Evolutionary conservation across 768 basidiomycete species (phyloP).

Genomic region (Exsudoporus frostii): DNA sequence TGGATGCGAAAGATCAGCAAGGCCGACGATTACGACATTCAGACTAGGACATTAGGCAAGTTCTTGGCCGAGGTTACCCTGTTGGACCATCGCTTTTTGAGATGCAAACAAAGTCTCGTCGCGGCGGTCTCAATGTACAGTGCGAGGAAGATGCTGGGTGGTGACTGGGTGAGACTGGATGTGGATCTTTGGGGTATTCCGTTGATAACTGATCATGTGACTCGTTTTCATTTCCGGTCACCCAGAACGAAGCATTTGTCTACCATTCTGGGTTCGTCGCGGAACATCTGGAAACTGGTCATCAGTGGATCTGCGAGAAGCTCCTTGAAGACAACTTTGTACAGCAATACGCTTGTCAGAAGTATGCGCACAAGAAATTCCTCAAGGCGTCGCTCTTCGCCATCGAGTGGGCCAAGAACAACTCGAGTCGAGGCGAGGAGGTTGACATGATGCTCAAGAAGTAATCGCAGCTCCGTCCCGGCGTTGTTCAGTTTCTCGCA

Average conservation of each 20-base stretch:
- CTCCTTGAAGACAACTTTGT: slow-evolving; percentile 76
- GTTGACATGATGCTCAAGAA: slow-evolving; percentile 31
- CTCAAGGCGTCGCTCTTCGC: slow-evolving; percentile 84
- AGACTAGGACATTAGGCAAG: slow-evolving; percentile 95
- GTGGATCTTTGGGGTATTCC: slow-evolving; percentile 10
- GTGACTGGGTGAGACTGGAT: slow-evolving; percentile 81
- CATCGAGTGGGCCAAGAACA: slow-evolving; percentile 65
- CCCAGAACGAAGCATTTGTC: slow-evolving; percentile 84
- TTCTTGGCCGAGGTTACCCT: slow-evolving; percentile 96
- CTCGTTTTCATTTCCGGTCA: slow-evolving; percentile 23
- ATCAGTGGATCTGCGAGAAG: slow-evolving; percentile 78
- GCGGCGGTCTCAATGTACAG: slow-evolving; percentile 98
- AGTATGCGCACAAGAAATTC: slow-evolving; percentile 98
- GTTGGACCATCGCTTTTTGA: slow-evolving; percentile 87
- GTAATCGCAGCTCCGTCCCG: slow-evolving; percentile 16
- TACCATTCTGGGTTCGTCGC: slow-evolving; percentile 92
- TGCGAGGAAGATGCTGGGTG: slow-evolving; percentile 88
- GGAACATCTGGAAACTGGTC: slow-evolving; percentile 79
- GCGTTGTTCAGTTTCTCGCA: slow-evolving; percentile 20
- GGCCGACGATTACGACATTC: slow-evolving; percentile 97
- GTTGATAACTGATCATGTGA: slow-evolving; percentile 31
- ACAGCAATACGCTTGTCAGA: slow-evolving; percentile 87
- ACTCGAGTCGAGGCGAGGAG: slow-evolving; percentile 38
- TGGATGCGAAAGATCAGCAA: slow-evolving; percentile 99
- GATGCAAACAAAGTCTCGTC: slow-evolving; percentile 89